Evolutionary conservation across 129 eudicot species (phyloP).

Genomic region (Erigeron canadensis): DNA sequence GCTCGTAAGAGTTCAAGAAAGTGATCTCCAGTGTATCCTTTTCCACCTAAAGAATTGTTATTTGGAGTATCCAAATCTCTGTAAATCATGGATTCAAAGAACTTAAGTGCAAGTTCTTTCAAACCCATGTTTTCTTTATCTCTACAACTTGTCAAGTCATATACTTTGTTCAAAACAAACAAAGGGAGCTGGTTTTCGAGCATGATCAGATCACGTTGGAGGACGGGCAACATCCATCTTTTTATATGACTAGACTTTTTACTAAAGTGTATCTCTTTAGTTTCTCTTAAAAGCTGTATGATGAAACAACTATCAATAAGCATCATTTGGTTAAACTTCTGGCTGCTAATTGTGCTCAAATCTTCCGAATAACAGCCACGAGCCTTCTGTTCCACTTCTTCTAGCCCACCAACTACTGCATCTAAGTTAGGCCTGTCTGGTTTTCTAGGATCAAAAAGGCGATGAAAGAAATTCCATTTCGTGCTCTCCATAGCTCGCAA

Average conservation of each 20-base stretch:
- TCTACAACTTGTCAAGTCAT: constrained; percentile 18
- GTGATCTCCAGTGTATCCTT: constrained; percentile 5
- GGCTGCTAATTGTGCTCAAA: not conserved
- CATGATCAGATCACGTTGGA: constrained; percentile 41
- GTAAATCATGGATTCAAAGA: constrained; percentile 29
- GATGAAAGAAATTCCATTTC: constrained; percentile 27
- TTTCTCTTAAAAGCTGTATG: constrained; percentile 27
- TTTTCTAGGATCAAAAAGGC: constrained; percentile 24
- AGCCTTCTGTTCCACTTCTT: constrained; percentile 24
- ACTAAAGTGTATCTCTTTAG: not conserved
- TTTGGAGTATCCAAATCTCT: constrained; percentile 15
- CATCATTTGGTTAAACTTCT: constrained; percentile 30
- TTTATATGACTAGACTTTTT: not conserved
- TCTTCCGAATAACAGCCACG: constrained; percentile 34
- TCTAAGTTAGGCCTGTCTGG: constrained; percentile 15
- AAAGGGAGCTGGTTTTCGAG: constrained; percentile 40
- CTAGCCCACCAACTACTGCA: not conserved
- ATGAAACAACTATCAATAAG: constrained; percentile 44
- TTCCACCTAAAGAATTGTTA: not conserved
- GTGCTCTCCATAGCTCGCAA: constrained; percentile 29
- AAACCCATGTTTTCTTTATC: not conserved
- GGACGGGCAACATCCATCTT: constrained; percentile 44
- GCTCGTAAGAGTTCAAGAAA: constrained; percentile 38
- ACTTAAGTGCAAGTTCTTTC: constrained; percentile 29
- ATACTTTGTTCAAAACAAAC: constrained; percentile 26